A percentile compares a stretch with the other conserved stretches of the same genome.
Evolutionary conservation across 176 grass and related monocot species (phyloP).

Genomic region (Pontederia paniculata): DNA sequence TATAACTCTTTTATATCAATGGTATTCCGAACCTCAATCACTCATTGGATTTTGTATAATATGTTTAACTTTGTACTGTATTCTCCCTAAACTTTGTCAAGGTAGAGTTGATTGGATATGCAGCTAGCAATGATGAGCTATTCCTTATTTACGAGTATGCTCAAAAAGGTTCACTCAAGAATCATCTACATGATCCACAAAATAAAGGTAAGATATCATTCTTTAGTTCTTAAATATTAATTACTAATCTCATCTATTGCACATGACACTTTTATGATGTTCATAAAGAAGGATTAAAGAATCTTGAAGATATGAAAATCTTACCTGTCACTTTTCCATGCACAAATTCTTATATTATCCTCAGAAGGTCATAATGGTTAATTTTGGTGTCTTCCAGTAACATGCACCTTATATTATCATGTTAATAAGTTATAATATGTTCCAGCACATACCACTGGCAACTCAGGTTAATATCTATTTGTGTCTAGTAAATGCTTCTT

Average conservation of each 20-base stretch:
- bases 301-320: too few species aligned
- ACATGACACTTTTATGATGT: not conserved
- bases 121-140: conserved; percentile 81
- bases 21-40: conserved; percentile 7
- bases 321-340: too few species aligned
- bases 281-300: not conserved
- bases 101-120: conserved; percentile 99
- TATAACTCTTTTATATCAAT: conserved; percentile 29
- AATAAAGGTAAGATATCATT: conserved; percentile 56
- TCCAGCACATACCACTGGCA: too few species aligned
- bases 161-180: conserved; percentile 91
- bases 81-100: conserved; percentile 61
- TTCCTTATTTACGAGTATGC: conserved; percentile 94
- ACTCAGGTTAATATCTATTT: not conserved
- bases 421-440: too few species aligned
- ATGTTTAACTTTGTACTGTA: not conserved
- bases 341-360: too few species aligned
- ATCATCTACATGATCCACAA: conserved; percentile 79
- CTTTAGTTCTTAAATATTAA: not conserved
- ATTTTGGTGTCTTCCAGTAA: too few species aligned
- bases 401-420: too few species aligned
- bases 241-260: not conserved
- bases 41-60: conserved; percentile 17
- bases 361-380: too few species aligned
- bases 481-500: not conserved